Evolutionary conservation across 768 basidiomycete species (phyloP).

Genomic region (Boletellus ananiceps): DNA sequence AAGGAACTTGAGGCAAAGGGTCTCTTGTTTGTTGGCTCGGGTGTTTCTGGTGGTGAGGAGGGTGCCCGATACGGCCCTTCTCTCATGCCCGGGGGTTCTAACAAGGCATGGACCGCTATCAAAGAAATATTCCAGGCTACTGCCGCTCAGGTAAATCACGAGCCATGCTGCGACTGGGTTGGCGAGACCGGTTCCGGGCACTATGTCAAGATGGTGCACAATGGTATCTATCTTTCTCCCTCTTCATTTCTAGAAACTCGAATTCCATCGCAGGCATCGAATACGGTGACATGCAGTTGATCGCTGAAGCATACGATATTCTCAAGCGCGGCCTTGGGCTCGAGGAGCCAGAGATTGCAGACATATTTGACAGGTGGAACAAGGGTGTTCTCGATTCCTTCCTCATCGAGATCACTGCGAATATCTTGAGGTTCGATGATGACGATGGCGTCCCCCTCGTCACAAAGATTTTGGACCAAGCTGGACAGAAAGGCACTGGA

Average conservation of each 20-base stretch:
- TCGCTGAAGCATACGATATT: slow-evolving; percentile 98
- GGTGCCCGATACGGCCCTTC: slow-evolving; percentile 96
- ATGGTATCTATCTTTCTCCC: slow-evolving; percentile 47
- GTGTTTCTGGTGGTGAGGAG: slow-evolving; percentile 99
- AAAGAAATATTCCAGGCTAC: slow-evolving; percentile 99
- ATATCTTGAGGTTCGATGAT: slow-evolving; percentile 96
- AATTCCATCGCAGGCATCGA: slow-evolving; percentile 73
- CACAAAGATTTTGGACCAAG: slow-evolving; percentile 90
- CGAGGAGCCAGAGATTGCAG: slow-evolving; percentile 83
- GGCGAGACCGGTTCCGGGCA: slow-evolving; percentile 93
- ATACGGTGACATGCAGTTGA: slow-evolving; percentile 99
- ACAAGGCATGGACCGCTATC: slow-evolving; percentile 93
- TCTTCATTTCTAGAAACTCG: slow-evolving; percentile 5
- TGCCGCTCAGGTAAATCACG: slow-evolving; percentile 89
- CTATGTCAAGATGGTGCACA: slow-evolving; percentile 99
- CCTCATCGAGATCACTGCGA: slow-evolving; percentile 96
- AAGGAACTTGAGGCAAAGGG: slow-evolving; percentile 93
- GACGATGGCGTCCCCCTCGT: slow-evolving; percentile 91
- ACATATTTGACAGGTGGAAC: slow-evolving; percentile 95
- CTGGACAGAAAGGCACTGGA: slow-evolving; percentile 98
- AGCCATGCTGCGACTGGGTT: slow-evolving; percentile 99
- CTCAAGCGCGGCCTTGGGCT: slow-evolving; percentile 93
- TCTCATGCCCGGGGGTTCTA: slow-evolving; percentile 97
- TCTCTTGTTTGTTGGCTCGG: slow-evolving; percentile 94
- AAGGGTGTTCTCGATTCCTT: slow-evolving; percentile 99